A percentile compares a stretch with the other conserved stretches of the same genome.
phyloP scores from a whole-genome alignment of 257 asterid genomes.

The Knoxia roxburghii region DNA sequence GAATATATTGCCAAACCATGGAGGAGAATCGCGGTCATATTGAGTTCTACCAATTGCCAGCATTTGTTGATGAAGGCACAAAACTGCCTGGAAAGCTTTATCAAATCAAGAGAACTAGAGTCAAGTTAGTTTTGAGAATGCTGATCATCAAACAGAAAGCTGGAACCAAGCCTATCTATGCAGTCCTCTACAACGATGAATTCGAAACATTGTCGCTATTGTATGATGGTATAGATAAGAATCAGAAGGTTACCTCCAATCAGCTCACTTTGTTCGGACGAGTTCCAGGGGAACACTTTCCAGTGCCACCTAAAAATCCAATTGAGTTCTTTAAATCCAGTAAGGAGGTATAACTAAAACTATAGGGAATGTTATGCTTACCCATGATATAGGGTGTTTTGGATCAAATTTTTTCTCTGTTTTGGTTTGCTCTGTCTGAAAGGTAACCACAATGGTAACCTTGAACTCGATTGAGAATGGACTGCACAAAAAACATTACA shows the following conservation, averaged over 20 bases:
- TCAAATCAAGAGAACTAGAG: not conserved
- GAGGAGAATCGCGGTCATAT: not conserved
- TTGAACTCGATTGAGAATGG: conserved; percentile 85
- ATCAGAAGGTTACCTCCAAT: conserved; percentile 32
- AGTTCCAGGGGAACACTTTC: conserved; percentile 77
- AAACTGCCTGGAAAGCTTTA: not conserved
- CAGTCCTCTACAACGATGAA: too few species aligned
- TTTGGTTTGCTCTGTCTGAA: conserved; percentile 49
- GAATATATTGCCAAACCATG: not conserved
- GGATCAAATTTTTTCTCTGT: conserved; percentile 41
- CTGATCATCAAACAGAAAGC: not conserved
- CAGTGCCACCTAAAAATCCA: conserved; percentile 45
- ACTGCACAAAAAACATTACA: conserved; percentile 28
- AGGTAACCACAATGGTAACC: conserved; percentile 54
- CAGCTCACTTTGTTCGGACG: conserved; percentile 56
- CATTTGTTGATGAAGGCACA: not conserved
- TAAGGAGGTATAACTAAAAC: conserved; percentile 1
- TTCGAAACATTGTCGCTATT: not conserved
- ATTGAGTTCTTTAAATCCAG: conserved; percentile 10
- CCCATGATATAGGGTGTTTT: conserved; percentile 55
- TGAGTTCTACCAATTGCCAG: not conserved
- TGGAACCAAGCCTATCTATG: not conserved
- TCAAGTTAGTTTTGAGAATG: not conserved
- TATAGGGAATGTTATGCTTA: conserved; percentile 25
- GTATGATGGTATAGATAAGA: not conserved